Evolutionary conservation across 2,329 filamentous ascomycete species (phyloP).

Genomic region (Ramularia endophylla): DNA sequence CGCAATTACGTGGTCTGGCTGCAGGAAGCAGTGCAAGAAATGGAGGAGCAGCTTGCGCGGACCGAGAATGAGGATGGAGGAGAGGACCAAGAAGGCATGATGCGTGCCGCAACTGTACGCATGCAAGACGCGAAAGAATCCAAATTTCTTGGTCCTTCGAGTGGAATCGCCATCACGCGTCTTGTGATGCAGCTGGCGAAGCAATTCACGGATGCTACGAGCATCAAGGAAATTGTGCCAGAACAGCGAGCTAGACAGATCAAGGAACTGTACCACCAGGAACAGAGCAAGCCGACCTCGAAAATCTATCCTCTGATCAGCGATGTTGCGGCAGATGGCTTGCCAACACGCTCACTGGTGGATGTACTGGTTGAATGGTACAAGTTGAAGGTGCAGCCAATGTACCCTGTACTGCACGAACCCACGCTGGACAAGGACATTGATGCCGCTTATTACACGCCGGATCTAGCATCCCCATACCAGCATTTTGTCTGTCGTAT

Average conservation of each 20-base stretch:
- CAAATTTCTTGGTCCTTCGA: conserved; percentile 87
- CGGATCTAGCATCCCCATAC: conserved; percentile 48
- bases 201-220: conserved; percentile 82
- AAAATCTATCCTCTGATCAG: conserved; percentile 91
- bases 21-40: conserved; percentile 74
- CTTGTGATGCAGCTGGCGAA: conserved; percentile 96
- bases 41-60: conserved; percentile 75
- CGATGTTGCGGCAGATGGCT: conserved; percentile 66
- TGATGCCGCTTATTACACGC: conserved; percentile 71
- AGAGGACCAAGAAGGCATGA: conserved; percentile 72
- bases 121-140: conserved; percentile 82
- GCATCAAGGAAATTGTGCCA: conserved; percentile 86
- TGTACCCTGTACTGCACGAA: conserved; percentile 84
- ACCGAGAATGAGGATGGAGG: conserved; percentile 71
- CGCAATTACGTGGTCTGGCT: conserved; percentile 89
- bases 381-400: conserved; percentile 80
- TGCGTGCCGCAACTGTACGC: conserved; percentile 78
- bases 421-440: conserved; percentile 69
- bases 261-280: conserved; percentile 60
- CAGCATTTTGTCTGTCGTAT: conserved; percentile 85
- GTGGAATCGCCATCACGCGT: conserved; percentile 90
- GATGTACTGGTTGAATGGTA: conserved; percentile 80
- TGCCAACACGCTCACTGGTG: conserved; percentile 69
- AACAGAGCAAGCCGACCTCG: conserved; percentile 60
- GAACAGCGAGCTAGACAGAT: conserved; percentile 62